Evolutionary conservation across 2,329 filamentous ascomycete species (phyloP).

Genomic region (Stagonosporopsis chrysanthemi): DNA sequence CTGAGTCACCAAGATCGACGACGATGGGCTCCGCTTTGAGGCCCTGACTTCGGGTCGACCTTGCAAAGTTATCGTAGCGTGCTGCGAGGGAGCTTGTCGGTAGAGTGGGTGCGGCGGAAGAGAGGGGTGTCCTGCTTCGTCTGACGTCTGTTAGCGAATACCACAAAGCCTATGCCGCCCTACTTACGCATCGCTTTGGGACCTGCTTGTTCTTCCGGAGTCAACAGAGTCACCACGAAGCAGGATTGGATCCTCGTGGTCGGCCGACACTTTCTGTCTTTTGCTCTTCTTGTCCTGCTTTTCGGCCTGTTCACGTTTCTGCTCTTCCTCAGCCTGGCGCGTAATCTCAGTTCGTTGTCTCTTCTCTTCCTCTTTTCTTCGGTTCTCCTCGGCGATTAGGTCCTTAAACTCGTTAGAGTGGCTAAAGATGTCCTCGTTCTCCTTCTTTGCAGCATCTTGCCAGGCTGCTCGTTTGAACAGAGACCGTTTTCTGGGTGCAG

Average conservation of each 20-base stretch:
- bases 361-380: conserved; percentile 38
- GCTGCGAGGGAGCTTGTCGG: conserved; percentile 33
- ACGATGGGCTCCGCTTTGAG: conserved; percentile 24
- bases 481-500: conserved; percentile 53
- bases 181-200: conserved; percentile 30
- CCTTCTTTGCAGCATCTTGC: conserved; percentile 52
- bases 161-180: background rate
- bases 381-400: conserved; percentile 50
- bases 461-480: conserved; percentile 65
- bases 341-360: conserved; percentile 31
- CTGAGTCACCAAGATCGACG: conserved; percentile 38
- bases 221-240: conserved; percentile 20
- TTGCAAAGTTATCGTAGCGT: conserved; percentile 42
- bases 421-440: conserved; percentile 52
- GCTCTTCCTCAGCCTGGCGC: conserved; percentile 36
- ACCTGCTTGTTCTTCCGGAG: conserved; percentile 13
- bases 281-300: conserved; percentile 21
- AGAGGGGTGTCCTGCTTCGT: conserved; percentile 36
- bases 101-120: conserved; percentile 25
- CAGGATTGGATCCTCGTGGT: conserved; percentile 21
- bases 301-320: conserved; percentile 35
- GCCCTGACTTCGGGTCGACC: conserved; percentile 16
- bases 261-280: conserved; percentile 32
- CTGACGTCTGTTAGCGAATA: conserved; percentile 21
- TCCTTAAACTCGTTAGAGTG: conserved; percentile 51